These are phyloP conservation scores for Calonectria montana DNA, from an alignment of 2,329 filamentous ascomycete genomes.

Conservation along the genomic window DNA sequence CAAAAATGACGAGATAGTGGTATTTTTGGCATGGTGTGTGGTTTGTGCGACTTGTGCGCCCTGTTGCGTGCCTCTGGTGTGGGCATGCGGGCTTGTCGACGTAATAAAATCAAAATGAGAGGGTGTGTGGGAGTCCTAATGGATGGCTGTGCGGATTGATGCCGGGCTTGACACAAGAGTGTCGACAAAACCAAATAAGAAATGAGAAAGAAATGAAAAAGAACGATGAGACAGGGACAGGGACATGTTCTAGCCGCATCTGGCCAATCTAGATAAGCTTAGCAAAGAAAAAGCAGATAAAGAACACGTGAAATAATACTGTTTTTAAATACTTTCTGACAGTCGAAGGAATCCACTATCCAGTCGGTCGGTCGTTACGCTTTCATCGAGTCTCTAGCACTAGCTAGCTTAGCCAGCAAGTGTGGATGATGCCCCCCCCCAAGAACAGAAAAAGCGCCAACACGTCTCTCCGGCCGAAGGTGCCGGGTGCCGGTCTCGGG, in stretches of 20 bases:
- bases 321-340: neutral
- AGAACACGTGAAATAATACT: neutral
- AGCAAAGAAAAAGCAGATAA: neutral
- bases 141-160: slow-evolving; percentile 22
- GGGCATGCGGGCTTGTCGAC: slow-evolving; percentile 1
- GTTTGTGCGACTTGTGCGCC: neutral
- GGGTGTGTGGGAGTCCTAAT: slow-evolving; percentile 11
- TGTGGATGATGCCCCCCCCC: neutral
- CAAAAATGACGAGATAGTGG: neutral
- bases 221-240: neutral
- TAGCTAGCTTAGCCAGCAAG: neutral
- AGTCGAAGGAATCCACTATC: neutral
- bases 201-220: neutral
- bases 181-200: neutral
- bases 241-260: neutral
- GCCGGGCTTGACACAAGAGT: neutral
- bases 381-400: neutral
- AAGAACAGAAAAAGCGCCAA: slow-evolving; percentile 28
- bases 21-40: slow-evolving; percentile 7
- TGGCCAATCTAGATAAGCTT: neutral
- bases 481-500: slow-evolving; percentile 42
- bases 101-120: slow-evolving; percentile 1
- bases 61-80: slow-evolving; percentile 2
- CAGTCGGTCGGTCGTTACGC: neutral
- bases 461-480: slow-evolving; percentile 33